Base-by-base conservation (phyloP, 2,329 filamentous ascomycete genomes). In the Trichoderma cornu-damae region DNA sequence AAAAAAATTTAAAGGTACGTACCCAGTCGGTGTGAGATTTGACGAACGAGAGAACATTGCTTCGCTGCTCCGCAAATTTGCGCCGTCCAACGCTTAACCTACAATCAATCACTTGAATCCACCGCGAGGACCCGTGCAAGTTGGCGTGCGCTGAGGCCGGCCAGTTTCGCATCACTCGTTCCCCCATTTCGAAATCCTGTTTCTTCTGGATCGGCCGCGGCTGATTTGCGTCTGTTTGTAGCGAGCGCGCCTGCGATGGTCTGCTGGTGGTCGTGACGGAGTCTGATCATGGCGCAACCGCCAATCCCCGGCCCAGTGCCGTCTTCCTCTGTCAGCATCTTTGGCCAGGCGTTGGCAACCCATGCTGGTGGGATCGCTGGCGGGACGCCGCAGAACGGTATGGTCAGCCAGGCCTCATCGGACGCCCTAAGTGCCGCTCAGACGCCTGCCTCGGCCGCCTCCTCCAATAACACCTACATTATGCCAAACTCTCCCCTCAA, bases 401-500 rank as follows among this genome's bases (percentile, higher is more conserved):
- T 63, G 57, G 44, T 64, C 48, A 66, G 64, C 61, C 67, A 70
- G 55, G 49, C 63, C 24, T 66, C 65, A 30, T 67, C 68, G 28
- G 60, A 61, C 59, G 61, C 68, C 6, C 56, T 61, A 56, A 61
- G 22, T 46, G 35, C 62, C 30, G 58, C 63, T 8, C 58, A 67
- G 22, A 64, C 67, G 8, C 57, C 63, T 14, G 35, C 44, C 40
- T 60, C 60, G 35, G 52, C 47, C 5, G 50, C 49, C 60, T 71
- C 70, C 63, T 52, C 58, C n/a, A 86, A 83, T 73, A 89, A 89
- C 68, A 91, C 92, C 22, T 96, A 93, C 75, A 85, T 96, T 68
- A 94, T 97, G 89, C 87, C 90, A 16, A 89, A 90, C 68, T 91
- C 88, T 61, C 90, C 91, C 12, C 78, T 85, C 59, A 89, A 88